Evolutionary conservation across 1,139 yeast genomes (phyloP).

Genomic region (Geotrichum citri-aurantii): DNA sequence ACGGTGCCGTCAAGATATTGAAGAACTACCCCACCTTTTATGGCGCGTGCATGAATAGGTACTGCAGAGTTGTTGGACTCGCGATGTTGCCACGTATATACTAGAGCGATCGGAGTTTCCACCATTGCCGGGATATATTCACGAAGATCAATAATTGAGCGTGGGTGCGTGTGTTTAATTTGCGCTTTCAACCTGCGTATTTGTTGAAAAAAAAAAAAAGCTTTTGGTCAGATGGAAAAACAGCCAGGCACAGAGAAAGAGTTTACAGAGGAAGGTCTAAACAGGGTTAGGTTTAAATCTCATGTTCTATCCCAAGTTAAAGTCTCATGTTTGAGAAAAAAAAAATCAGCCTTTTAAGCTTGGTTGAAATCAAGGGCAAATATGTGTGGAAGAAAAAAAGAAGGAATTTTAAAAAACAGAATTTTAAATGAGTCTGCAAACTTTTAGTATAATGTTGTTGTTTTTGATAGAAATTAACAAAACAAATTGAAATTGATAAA

Average conservation of each 20-base stretch:
- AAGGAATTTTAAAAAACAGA: too few relatives aligned
- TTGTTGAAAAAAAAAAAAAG: neutral
- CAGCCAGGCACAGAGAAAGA: neutral
- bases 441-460: too few relatives aligned
- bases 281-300: neutral
- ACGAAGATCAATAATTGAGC: neutral
- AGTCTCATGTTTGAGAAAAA: too few relatives aligned
- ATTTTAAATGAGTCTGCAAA: too few relatives aligned
- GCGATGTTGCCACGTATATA: conserved; percentile 16
- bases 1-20: conserved; percentile 16
- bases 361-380: too few relatives aligned
- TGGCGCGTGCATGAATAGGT: conserved; percentile 12
- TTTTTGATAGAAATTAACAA: too few relatives aligned
- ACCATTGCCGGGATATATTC: conserved; percentile 3
- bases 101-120: conserved; percentile 4
- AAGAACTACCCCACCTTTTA: conserved; percentile 10
- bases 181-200: neutral
- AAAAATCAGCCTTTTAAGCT: too few relatives aligned
- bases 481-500: too few relatives aligned
- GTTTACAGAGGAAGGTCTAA: neutral
- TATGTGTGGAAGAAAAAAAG: too few relatives aligned
- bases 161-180: neutral
- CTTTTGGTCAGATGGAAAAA: neutral
- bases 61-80: conserved; percentile 13
- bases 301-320: too few relatives aligned